Conservation (phyloP, 1,139 yeast genomes). For the Saccharomycopsis crataegensis region DNA sequence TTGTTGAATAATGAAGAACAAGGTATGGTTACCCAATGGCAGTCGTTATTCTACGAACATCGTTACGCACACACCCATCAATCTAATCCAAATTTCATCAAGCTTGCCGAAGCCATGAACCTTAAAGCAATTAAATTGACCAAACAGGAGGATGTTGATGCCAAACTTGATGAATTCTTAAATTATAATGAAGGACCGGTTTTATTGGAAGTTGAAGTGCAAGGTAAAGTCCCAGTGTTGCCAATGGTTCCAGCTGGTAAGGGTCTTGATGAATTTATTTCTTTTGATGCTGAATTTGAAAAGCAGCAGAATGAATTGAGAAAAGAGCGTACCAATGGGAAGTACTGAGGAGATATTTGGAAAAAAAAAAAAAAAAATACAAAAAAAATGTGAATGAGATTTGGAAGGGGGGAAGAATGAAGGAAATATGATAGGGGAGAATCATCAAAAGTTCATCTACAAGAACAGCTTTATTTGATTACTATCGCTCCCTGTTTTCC, state of each 20-base stretch:
- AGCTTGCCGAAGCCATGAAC: slow-evolving; percentile 92
- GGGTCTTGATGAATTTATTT: slow-evolving; percentile 77
- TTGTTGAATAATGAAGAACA: slow-evolving; percentile 95
- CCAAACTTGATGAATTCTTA: slow-evolving; percentile 65
- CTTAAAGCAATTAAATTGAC: slow-evolving; percentile 71
- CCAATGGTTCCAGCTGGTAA: slow-evolving; percentile 99
- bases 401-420: neutral
- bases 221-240: slow-evolving; percentile 93
- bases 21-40: slow-evolving; percentile 99
- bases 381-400: neutral
- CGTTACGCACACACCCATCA: slow-evolving; percentile 97
- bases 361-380: neutral
- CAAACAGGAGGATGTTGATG: slow-evolving; percentile 56
- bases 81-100: slow-evolving; percentile 85
- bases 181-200: slow-evolving; percentile 74
- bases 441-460: neutral
- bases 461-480: neutral
- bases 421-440: neutral
- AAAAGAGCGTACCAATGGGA: slow-evolving; percentile 32
- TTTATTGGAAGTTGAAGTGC: slow-evolving; percentile 82
- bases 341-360: slow-evolving; percentile 24
- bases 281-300: slow-evolving; percentile 74
- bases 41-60: slow-evolving; percentile 91
- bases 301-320: slow-evolving; percentile 54
- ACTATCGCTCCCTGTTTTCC: neutral